Evolutionary conservation across 2,329 filamentous ascomycete species (phyloP), one percentile per base, ranked within the genome.

Genomic region (Furcasterigmium furcatum): DNA sequence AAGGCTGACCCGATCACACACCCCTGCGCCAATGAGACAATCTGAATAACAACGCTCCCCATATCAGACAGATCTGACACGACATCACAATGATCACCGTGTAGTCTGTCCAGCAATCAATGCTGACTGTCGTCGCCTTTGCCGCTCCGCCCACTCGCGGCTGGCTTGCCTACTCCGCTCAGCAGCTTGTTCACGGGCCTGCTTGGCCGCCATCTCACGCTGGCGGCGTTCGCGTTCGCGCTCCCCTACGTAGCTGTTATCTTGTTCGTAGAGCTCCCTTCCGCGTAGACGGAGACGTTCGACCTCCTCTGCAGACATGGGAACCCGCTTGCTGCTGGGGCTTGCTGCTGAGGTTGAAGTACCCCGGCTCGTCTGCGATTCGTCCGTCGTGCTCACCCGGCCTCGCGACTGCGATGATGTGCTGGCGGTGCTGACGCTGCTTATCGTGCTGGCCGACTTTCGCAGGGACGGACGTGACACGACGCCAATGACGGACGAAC

Each of bases 121-220:
- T 7, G 24, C 24, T 12, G 24, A 27, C 24, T 27, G 24, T 56
- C 70, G 75, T 16, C 60, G 66, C 30, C 69, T 68, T 57, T 78
- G 76, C 62, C 75, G 81, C 58, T 82, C 79, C 10, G 80, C 80
- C 80, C 81, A 84, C 54, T 82, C 77, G 27, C 80, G 73, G 52
- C 79, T 79, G 47, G 77, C 71, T 58, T 72, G 68, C 44, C 81
- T 72, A 44, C 79, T 80, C 55, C 77, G 71, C 61, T 85, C 80
- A 9, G 82, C 80, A 20, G 82, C 82, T 55, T 81, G 70, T 54
- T 81, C 74, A 38, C 82, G 70, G 8, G 80, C 80, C 45, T 68
- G 56, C 55, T 74, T 79, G 13, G 80, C 74, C 30, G 71, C 67
- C 40, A 65, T 61, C 53, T 84, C 80, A 27, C 79, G 72, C 49